Percentiles rank a stretch among this genome's conserved stretches.
Conservation (phyloP, 2,329 filamentous ascomycete species). For the Fusarium solani-melongenae region DNA sequence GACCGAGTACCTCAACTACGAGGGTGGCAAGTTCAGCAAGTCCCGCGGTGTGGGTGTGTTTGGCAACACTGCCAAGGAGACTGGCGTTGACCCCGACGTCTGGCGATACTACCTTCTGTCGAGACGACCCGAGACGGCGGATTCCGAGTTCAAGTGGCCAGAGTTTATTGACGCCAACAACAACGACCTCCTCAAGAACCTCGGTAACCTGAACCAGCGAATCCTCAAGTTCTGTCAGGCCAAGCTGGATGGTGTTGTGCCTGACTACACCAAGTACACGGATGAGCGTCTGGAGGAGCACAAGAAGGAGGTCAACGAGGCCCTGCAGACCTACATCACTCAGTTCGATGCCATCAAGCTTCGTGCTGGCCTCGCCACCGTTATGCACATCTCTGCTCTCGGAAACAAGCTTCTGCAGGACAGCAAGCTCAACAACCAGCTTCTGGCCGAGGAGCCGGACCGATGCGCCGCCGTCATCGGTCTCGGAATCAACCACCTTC, state of each 20-base stretch:
- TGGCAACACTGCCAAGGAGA: constrained; percentile 88
- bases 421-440: constrained; percentile 65
- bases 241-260: constrained; percentile 78
- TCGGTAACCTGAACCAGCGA: constrained; percentile 80
- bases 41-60: constrained; percentile 91
- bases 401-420: constrained; percentile 64
- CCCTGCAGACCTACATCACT: constrained; percentile 73
- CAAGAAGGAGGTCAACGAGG: constrained; percentile 71
- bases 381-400: constrained; percentile 73
- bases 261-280: constrained; percentile 68
- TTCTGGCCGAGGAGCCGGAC: constrained; percentile 64
- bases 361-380: constrained; percentile 71
- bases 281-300: constrained; percentile 65
- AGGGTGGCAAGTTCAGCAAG: constrained; percentile 92
- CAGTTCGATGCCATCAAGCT: constrained; percentile 79
- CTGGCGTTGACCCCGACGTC: constrained; percentile 85
- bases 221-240: constrained; percentile 81
- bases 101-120: constrained; percentile 94
- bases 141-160: constrained; percentile 91
- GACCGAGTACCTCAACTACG: constrained; percentile 88
- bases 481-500: constrained; percentile 84
- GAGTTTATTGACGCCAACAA: constrained; percentile 88
- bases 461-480: constrained; percentile 72
- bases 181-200: constrained; percentile 82
- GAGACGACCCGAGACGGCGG: constrained; percentile 84